Percentiles rank a stretch among this genome's conserved stretches.
Evolutionary conservation across 768 basidiomycete species (phyloP).

Genomic region (Termitomyces sp.): DNA sequence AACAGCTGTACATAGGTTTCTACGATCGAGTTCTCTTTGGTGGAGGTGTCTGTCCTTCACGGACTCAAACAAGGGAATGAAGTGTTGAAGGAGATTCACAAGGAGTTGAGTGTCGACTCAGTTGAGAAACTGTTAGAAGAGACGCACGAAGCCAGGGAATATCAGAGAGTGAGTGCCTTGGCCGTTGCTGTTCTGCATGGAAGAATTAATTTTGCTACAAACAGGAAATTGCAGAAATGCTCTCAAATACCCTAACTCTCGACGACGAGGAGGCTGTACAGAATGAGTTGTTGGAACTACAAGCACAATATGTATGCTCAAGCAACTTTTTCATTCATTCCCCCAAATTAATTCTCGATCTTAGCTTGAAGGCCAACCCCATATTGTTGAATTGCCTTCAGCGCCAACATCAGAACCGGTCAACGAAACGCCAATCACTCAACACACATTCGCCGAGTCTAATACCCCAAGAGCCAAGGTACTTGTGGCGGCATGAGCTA

Average conservation of each 20-base stretch:
- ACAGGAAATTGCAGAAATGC: slow-evolving; percentile 90
- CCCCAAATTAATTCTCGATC: slow-evolving; percentile 8
- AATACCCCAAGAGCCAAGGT: slow-evolving; percentile 24
- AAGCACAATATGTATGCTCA: slow-evolving; percentile 57
- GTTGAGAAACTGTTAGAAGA: slow-evolving; percentile 95
- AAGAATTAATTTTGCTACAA: slow-evolving; percentile 7
- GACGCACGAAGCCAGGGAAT: slow-evolving; percentile 88
- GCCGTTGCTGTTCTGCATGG: neutral
- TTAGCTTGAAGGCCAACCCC: slow-evolving; percentile 30
- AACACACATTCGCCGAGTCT: slow-evolving; percentile 22
- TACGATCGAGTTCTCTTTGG: slow-evolving; percentile 93
- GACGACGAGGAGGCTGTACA: slow-evolving; percentile 97
- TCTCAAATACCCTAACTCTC: slow-evolving; percentile 75
- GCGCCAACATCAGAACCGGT: slow-evolving; percentile 49
- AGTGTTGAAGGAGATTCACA: slow-evolving; percentile 91
- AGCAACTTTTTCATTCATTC: neutral
- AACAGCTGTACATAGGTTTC: slow-evolving; percentile 64
- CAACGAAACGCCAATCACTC: slow-evolving; percentile 20
- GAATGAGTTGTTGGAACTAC: slow-evolving; percentile 69
- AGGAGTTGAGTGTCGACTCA: slow-evolving; percentile 86
- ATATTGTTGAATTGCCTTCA: slow-evolving; percentile 47
- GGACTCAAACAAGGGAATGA: slow-evolving; percentile 93
- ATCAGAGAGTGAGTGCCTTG: slow-evolving; percentile 63
- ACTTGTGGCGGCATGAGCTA: slow-evolving; percentile 31
- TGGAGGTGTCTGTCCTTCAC: slow-evolving; percentile 90